These are phyloP conservation scores for Podochytrium sp. DNA, from an alignment of 192 early-diverging fungal genomes.

Conservation along the genomic window DNA sequence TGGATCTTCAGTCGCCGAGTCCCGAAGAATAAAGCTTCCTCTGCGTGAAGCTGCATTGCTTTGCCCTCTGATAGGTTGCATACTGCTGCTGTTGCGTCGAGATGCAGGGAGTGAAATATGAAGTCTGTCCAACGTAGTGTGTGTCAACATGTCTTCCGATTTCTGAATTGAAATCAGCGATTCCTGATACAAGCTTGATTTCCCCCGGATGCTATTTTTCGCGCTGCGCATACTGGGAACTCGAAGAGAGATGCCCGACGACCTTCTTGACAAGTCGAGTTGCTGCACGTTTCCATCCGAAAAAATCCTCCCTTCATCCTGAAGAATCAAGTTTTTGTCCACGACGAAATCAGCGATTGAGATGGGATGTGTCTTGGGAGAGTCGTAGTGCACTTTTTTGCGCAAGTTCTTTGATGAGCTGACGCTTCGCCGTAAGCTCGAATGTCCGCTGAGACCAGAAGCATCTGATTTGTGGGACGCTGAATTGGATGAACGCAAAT, in stretches of 20 bases:
- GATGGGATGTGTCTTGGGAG: background rate
- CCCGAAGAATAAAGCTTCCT: background rate
- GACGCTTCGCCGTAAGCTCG: conserved; percentile 5
- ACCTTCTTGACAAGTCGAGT: conserved; percentile 1
- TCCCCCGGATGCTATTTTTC: background rate
- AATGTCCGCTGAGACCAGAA: background rate
- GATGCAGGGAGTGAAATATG: background rate
- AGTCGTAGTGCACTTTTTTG: conserved; percentile 7
- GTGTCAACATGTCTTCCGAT: background rate
- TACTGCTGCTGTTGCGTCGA: background rate
- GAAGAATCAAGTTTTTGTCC: background rate
- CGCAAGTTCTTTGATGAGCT: background rate
- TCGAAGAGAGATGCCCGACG: conserved; percentile 9
- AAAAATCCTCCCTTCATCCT: background rate
- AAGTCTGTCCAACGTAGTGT: background rate
- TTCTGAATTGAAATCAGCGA: background rate
- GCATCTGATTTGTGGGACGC: background rate
- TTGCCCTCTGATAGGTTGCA: background rate
- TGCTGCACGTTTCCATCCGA: background rate
- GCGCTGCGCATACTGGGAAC: background rate
- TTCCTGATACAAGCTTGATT: background rate
- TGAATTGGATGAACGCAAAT: background rate
- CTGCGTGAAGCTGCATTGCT: background rate
- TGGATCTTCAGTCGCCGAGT: background rate
- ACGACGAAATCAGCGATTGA: background rate